Base-by-base conservation (phyloP, 148 eudicot genomes). In the Silene uniflora region DNA sequence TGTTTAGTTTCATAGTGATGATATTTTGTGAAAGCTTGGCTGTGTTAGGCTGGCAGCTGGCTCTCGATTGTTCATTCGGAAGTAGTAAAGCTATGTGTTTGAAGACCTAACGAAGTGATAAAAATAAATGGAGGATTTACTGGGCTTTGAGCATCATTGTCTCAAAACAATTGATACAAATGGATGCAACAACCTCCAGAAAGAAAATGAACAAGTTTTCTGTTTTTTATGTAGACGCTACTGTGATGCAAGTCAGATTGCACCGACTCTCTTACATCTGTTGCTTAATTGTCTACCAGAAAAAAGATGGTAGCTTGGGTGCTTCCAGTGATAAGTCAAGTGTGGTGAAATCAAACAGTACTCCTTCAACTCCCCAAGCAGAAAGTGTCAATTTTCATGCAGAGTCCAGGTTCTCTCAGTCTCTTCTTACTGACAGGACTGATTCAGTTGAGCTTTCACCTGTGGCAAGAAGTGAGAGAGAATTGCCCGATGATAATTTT, bases 361-460 rank as follows among this genome's bases (percentile, higher is more conserved):
- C 90, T 32, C 92, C 97, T 69, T 95, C 99, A 83, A 95, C 99
- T 24, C 97, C 99, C 67, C 96, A 87, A 77, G 96, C 92, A 77
- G 97, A 92, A 74, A 89, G 89, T 76, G 76, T 79, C 54, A 89
- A 87, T 75, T 83, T 76, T 61, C 92, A 81, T 72, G 69, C 81
- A 62, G 99, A 92, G 77, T 88, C 92, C 63, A 85, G 93, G 75
- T 52, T 61, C 86, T 88, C 96, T 21, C 91, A 84, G 76, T 86
- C 90, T 78, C 76, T 88, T 67, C 87, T 84, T 72, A 71, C 91
- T 66, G 96, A 92, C 78, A 84, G 83, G 77, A 86, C 88, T 58
- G 84, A 85, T 72, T 86, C 93, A 52, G 81, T 77, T 7, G 93
- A 89, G 71, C 88, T 81, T 78, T 81, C 90, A 55, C 76, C 89